Base-by-base conservation (phyloP, 2,329 filamentous ascomycete genomes). In the Ceratocystis harringtonii region DNA sequence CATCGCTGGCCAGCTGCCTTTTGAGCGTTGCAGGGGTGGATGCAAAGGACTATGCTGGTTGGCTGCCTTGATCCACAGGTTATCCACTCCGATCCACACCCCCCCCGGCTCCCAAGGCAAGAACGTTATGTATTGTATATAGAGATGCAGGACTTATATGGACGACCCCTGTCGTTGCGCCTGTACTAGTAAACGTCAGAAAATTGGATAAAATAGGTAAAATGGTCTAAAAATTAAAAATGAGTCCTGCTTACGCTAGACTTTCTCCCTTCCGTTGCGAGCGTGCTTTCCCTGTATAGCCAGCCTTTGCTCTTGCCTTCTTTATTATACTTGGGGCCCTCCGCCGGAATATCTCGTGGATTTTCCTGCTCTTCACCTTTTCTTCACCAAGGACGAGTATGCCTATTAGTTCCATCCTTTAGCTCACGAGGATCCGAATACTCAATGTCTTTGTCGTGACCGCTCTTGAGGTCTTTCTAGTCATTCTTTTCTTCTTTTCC, bases 361-460 rank as follows among this genome's bases (percentile, higher is more conserved):
- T 32, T 36, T 58, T 32, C 25, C 15, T 32, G 52, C 5, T 57
- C 52, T 36, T 58, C 28, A 58, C 15, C 28, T 58, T 19, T 58
- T 36, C 55, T 58, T 32, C 28, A n/a, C 55, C 55, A 36, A 58
- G 55, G 55, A 58, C 55, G 55, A 58, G 55, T 58, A 58, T 58
- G 55, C 55, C 55, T 32, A 32, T 58, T 25, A 30, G 15, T 36
- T 8, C 55, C 28, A 58, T 58, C 55, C 55, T 58, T 36, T 58
- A 58, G 28, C 55, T 30, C 12, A 30, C 55, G 55, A 58, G 55
- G 55, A 58, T 58, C 55, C 25, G 28, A 36, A 58, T 58, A 58
- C 55, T 58, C 55, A 57, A 57, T 57, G 52, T 58, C 55, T 36
- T 58, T 58, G 55, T 36, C 28, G 17, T 58, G 55, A 58, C 55